Evolutionary conservation across 2,329 filamentous ascomycete genomes (phyloP).

Genomic region (Aspergillus spinulosporus): DNA sequence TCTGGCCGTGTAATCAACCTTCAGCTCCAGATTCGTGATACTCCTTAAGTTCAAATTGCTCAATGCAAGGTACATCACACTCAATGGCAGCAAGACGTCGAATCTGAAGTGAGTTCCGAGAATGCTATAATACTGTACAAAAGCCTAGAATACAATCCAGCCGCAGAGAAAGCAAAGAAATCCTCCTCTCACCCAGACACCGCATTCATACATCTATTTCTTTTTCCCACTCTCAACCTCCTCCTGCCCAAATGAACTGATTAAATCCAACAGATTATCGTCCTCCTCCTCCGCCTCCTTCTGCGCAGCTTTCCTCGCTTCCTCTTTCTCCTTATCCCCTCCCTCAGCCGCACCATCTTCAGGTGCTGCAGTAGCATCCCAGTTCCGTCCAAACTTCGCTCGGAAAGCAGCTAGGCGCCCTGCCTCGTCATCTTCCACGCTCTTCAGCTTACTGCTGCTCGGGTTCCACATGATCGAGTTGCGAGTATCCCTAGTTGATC

Average conservation of each 20-base stretch:
- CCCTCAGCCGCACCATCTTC: conserved; percentile 26
- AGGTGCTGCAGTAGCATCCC: conserved; percentile 59
- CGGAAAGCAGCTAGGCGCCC: conserved; percentile 85
- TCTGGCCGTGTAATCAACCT: conserved; percentile 14
- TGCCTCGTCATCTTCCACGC: conserved; percentile 93
- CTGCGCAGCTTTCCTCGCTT: conserved; percentile 36
- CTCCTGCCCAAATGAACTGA: conserved; percentile 52
- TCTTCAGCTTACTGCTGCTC: conserved; percentile 72
- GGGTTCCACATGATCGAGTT: conserved; percentile 94
- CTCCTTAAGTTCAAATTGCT: not conserved
- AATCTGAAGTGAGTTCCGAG: conserved; percentile 1
- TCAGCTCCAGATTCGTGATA: not conserved
- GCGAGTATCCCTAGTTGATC: conserved; percentile 75
- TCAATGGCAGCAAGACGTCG: not conserved
- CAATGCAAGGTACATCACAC: not conserved
- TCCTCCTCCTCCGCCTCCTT: conserved; percentile 50
- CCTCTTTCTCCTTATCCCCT: conserved; percentile 19
- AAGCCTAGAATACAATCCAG: conserved; percentile 22
- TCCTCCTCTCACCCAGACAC: not conserved
- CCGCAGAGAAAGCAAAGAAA: not conserved
- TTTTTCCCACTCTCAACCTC: conserved; percentile 36
- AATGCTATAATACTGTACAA: conserved; percentile 15
- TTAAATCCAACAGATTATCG: conserved; percentile 60
- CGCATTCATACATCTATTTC: conserved; percentile 34
- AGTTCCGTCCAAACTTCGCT: conserved; percentile 76